These are phyloP conservation scores for Stachybotrys chartarum DNA, from an alignment of 2,329 filamentous ascomycete genomes.

Conservation along the genomic window DNA sequence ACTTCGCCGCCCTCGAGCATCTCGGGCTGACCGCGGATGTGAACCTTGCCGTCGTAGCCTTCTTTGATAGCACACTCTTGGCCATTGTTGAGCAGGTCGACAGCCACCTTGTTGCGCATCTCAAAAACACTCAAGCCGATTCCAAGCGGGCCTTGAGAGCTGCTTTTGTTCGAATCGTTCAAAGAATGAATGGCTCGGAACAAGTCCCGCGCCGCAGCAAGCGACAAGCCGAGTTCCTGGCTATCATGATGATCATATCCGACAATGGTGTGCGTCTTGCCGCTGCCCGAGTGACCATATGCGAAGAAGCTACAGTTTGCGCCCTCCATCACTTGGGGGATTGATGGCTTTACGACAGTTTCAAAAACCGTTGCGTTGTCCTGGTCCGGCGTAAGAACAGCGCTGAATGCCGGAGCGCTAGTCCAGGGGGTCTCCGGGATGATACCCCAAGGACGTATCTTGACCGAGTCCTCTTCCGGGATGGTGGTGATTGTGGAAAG, in stretches of 20 bases:
- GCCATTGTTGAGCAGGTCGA: slow-evolving; percentile 30
- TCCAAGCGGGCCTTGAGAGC: slow-evolving; percentile 13
- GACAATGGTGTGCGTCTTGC: slow-evolving; percentile 9
- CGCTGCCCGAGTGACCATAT: background rate
- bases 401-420: slow-evolving; percentile 12
- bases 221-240: slow-evolving; percentile 26
- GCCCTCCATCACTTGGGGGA: slow-evolving; percentile 25
- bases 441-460: background rate
- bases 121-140: slow-evolving; percentile 32
- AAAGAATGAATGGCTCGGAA: slow-evolving; percentile 14
- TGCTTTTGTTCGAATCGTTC: slow-evolving; percentile 9
- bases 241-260: slow-evolving; percentile 29
- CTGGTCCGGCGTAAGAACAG: slow-evolving; percentile 16
- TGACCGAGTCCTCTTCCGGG: background rate
- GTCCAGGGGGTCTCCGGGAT: slow-evolving; percentile 7
- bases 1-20: slow-evolving; percentile 29
- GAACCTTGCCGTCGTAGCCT: slow-evolving; percentile 27
- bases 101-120: slow-evolving; percentile 30
- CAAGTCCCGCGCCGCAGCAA: slow-evolving; percentile 24
- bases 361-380: slow-evolving; percentile 16
- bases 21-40: slow-evolving; percentile 34
- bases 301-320: slow-evolving; percentile 23
- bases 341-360: slow-evolving; percentile 21
- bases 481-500: background rate
- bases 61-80: slow-evolving; percentile 30